Evolutionary conservation across 306 rosid species (phyloP), one percentile per base, ranked within the genome.

Genomic region (Malus fusca): DNA sequence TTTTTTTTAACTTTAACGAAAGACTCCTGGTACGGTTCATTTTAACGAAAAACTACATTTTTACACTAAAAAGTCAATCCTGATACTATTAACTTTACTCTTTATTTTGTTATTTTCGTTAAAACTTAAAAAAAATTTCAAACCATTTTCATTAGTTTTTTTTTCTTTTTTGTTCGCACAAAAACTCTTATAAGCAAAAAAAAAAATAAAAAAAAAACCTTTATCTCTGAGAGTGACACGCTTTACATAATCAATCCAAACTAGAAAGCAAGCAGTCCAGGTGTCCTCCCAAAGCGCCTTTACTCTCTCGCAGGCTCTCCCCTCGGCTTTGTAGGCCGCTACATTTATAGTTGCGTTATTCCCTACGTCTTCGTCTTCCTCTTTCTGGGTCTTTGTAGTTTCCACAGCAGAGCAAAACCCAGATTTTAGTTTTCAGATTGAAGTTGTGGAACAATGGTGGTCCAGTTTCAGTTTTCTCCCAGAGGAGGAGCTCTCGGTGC

Each of bases 211-310:
- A 6, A 33, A 6, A 65, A 28, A 14, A 67, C 19, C 71, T 69
- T 83, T 63, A 73, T 66, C 66, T 44, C 25, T 62, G 85, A 81
- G 75, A 88, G 77, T 30, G 88, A 89, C 91, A 65, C 86, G 61
- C 44, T 21, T 76, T 66, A 84, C 66, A 78, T 74, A 77, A 82
- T 84, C 77, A 74, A 82, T 77, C 80, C 85, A 84, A 75, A 51
- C 61, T 68, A 6, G 83, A 84, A 75, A 51, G 65, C 71, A 6
- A 75, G 71, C 56, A 3, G 11, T 78, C 87, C 88, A 88, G 90
- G 90, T 88, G 95, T 89, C 88, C 92, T 82, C 81, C 79, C 77
- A 63, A 74, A 62, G 85, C 21, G 31, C 82, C 81, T 88, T 85
- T 78, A 77, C 85, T 80, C 73, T 70, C 43, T 31, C n/a, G 4